phyloP scores from a whole-genome alignment of 139 green algal species.

The Choricystis sp. region DNA sequence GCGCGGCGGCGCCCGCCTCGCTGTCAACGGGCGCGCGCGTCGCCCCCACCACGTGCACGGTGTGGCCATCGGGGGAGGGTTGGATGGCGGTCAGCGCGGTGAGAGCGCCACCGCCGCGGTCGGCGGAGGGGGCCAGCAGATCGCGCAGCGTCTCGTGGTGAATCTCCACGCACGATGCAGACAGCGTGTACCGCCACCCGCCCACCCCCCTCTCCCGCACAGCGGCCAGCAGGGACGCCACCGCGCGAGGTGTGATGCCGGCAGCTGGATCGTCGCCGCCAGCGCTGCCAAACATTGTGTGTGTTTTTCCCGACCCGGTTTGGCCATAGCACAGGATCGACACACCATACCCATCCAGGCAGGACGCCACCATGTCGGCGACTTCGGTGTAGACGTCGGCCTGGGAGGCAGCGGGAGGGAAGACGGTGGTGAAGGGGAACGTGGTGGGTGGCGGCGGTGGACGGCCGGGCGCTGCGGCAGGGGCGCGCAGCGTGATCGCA shows the following conservation, averaged over 20 bases:
- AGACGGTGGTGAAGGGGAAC: slow-evolving; percentile 12
- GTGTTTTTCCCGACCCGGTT: slow-evolving; percentile 19
- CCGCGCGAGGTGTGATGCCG: slow-evolving; percentile 27
- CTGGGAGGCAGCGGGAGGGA: slow-evolving; percentile 16
- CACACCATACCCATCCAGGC: slow-evolving; percentile 32
- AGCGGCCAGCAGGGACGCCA: slow-evolving; percentile 17
- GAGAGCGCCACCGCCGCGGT: slow-evolving; percentile 24
- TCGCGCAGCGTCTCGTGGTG: slow-evolving; percentile 54
- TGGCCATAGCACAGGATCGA: slow-evolving; percentile 29
- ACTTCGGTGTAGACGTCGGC: slow-evolving; percentile 41
- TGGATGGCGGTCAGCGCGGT: slow-evolving; percentile 63
- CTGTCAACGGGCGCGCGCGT: slow-evolving; percentile 30
- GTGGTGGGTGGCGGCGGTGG: neutral
- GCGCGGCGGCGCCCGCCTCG: slow-evolving; percentile 26
- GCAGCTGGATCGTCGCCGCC: no score
- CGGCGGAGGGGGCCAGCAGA: slow-evolving; percentile 23
- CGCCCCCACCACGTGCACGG: slow-evolving; percentile 34
- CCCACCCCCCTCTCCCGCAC: neutral
- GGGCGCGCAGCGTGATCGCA: neutral
- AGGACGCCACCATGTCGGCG: slow-evolving; percentile 20
- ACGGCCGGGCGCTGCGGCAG: neutral
- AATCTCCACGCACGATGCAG: slow-evolving; percentile 10
- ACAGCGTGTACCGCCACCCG: neutral
- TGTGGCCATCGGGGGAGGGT: slow-evolving; percentile 50
- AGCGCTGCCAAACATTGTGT: slow-evolving; percentile 17